Percentiles rank a stretch among this genome's conserved stretches.
These are phyloP conservation scores for Graphilbum fragrans DNA, from an alignment of 2,329 filamentous ascomycete species.

Conservation along the genomic window DNA sequence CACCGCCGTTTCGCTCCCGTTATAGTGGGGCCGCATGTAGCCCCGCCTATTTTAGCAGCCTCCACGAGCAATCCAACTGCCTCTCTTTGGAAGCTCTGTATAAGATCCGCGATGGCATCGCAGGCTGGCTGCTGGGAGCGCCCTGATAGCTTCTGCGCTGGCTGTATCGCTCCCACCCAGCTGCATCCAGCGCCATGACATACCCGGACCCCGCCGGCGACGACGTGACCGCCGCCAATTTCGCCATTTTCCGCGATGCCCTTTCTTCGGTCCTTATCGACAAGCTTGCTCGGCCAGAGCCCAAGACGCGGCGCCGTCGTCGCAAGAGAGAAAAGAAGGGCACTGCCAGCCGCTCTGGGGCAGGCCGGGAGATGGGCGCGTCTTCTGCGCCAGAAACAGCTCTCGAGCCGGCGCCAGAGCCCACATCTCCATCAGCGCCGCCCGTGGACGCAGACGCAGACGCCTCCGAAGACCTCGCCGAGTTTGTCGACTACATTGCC, in stretches of 20 bases:
- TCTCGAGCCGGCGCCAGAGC: background rate
- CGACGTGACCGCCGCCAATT: constrained; percentile 32
- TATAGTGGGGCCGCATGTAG: too few species aligned
- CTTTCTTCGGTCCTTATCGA: constrained; percentile 58
- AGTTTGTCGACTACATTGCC: constrained; percentile 74
- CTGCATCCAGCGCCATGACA: constrained; percentile 24
- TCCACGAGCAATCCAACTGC: too few species aligned
- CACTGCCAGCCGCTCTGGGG: too few species aligned
- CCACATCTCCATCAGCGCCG: background rate
- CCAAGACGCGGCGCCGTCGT: background rate
- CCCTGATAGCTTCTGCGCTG: too few species aligned
- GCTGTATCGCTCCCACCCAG: too few species aligned
- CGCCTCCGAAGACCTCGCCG: constrained; percentile 44
- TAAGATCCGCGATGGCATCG: too few species aligned
- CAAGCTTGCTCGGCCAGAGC: constrained; percentile 31
- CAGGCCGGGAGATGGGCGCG: too few species aligned
- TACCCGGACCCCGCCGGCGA: constrained; percentile 37
- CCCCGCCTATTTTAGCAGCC: too few species aligned
- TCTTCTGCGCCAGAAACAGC: background rate
- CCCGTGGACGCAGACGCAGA: background rate
- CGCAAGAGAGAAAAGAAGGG: too few species aligned
- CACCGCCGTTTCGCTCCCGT: too few species aligned
- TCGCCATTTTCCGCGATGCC: constrained; percentile 61
- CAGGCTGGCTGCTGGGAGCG: too few species aligned
- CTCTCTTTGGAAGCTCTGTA: too few species aligned